Evolutionary conservation across 2,329 filamentous ascomycete genomes (phyloP).

Genomic region (Tolypocladium amazonense): DNA sequence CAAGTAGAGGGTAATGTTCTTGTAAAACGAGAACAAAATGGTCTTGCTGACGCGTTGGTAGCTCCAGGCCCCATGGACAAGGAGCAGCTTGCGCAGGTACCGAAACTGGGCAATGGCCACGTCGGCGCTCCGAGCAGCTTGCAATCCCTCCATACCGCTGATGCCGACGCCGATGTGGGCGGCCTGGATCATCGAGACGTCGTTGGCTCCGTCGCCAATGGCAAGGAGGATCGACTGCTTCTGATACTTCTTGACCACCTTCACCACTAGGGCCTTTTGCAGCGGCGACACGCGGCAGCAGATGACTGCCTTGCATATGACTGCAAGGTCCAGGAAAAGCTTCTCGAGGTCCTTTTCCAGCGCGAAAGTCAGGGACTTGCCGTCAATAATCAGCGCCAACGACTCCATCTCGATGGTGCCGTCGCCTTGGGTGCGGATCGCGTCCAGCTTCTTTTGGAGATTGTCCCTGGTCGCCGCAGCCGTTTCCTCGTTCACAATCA

Average conservation of each 20-base stretch:
- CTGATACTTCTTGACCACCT: constrained; percentile 88
- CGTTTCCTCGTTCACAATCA: constrained; percentile 90
- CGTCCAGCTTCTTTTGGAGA: constrained; percentile 84
- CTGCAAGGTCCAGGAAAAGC: constrained; percentile 80
- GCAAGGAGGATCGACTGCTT: constrained; percentile 85
- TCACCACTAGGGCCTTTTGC: constrained; percentile 95
- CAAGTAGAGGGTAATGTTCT: constrained; percentile 97
- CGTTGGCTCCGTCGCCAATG: constrained; percentile 95
- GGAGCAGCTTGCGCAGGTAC: constrained; percentile 81
- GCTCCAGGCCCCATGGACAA: constrained; percentile 95
- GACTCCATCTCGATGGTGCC: constrained; percentile 72
- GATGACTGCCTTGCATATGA: constrained; percentile 98
- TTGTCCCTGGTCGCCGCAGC: constrained; percentile 75
- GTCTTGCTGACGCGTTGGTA: constrained; percentile 96
- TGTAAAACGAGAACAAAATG: constrained; percentile 98
- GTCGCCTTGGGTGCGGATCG: constrained; percentile 73
- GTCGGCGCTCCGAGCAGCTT: constrained; percentile 91
- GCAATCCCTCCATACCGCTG: constrained; percentile 90
- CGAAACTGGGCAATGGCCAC: constrained; percentile 94
- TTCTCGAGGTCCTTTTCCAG: constrained; percentile 92
- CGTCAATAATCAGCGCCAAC: constrained; percentile 87
- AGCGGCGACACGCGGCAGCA: constrained; percentile 95
- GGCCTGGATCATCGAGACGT: constrained; percentile 99
- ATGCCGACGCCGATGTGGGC: constrained; percentile 97
- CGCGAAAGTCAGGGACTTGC: constrained; percentile 87